Conservation (phyloP, 164 flowering plant genomes). For the Magnolia kwangsiensis region DNA sequence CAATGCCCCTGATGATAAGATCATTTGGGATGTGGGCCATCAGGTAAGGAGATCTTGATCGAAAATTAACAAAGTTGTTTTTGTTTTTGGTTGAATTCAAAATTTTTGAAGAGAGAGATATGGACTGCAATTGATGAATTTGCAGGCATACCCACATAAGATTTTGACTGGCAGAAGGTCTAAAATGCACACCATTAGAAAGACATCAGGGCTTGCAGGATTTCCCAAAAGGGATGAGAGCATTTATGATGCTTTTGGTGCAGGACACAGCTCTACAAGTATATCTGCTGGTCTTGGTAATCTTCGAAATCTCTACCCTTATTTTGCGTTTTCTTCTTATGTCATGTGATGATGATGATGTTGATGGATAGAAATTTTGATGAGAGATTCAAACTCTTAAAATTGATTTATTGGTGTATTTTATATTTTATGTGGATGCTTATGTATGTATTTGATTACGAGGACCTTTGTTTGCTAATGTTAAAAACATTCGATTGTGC, state of each 20-base stretch:
- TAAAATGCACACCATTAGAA: conserved; percentile 72
- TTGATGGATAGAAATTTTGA: no score
- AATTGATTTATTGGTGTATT: no score
- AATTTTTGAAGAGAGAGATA: not conserved
- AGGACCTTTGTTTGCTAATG: no score
- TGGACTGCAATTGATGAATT: not conserved
- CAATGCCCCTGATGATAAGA: conserved; percentile 77
- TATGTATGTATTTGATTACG: no score
- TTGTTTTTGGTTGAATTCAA: not conserved
- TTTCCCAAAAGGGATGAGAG: conserved; percentile 94
- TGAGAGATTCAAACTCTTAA: no score
- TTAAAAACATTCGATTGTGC: no score
- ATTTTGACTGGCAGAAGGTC: conserved; percentile 90
- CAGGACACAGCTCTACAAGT: conserved; percentile 95
- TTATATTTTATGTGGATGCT: no score
- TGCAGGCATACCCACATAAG: conserved; percentile 89
- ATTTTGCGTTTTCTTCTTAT: no score
- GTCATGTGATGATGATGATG: not conserved
- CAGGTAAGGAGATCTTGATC: conserved; percentile 46
- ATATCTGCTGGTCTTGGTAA: conserved; percentile 96
- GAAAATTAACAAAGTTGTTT: not conserved
- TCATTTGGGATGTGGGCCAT: conserved; percentile 98
- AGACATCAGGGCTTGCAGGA: conserved; percentile 83
- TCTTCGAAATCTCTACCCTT: not conserved
- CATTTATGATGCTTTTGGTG: conserved; percentile 84